A percentile compares a stretch with the other conserved stretches of the same genome.
phyloP scores from a whole-genome alignment of 306 rosid genomes.

The Castanea sativa region DNA sequence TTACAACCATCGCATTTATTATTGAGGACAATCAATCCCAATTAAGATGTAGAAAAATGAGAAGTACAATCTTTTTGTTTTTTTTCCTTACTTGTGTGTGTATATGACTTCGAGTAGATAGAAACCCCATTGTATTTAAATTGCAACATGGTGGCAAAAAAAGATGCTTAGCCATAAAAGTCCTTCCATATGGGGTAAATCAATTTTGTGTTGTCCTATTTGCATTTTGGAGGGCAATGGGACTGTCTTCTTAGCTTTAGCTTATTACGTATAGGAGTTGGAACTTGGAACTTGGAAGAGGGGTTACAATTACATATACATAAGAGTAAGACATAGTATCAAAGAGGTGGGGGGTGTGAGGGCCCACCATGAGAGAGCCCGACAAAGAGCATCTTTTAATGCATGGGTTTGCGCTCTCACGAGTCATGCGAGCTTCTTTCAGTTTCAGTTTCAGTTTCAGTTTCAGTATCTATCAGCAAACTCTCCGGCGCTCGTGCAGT shows the following conservation, averaged over 20 bases:
- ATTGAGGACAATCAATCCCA: not conserved
- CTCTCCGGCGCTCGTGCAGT: slow-evolving; percentile 55
- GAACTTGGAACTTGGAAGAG: too few relatives aligned
- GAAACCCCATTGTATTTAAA: not conserved
- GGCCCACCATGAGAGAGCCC: slow-evolving; percentile 30
- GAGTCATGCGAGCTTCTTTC: slow-evolving; percentile 19
- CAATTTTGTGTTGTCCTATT: not conserved
- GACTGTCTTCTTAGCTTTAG: not conserved
- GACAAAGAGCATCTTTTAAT: slow-evolving; percentile 82
- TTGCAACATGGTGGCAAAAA: not conserved
- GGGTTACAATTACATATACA: too few relatives aligned
- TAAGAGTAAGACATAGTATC: not conserved
- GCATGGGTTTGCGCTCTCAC: slow-evolving; percentile 41
- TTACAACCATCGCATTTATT: not conserved
- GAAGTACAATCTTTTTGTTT: not conserved
- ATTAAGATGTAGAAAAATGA: not conserved
- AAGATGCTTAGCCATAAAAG: not conserved
- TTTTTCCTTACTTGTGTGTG: not conserved
- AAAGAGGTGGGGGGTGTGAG: not conserved
- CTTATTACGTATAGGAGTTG: too few relatives aligned
- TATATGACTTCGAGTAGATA: not conserved
- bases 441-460: slow-evolving; percentile 8
- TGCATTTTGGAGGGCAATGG: not conserved
- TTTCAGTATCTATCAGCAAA: slow-evolving; percentile 19
- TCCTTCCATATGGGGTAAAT: not conserved